Evolutionary conservation across 2,329 filamentous ascomycete genomes (phyloP).

Genomic region (Nothophaeocryptopus gaeumannii): DNA sequence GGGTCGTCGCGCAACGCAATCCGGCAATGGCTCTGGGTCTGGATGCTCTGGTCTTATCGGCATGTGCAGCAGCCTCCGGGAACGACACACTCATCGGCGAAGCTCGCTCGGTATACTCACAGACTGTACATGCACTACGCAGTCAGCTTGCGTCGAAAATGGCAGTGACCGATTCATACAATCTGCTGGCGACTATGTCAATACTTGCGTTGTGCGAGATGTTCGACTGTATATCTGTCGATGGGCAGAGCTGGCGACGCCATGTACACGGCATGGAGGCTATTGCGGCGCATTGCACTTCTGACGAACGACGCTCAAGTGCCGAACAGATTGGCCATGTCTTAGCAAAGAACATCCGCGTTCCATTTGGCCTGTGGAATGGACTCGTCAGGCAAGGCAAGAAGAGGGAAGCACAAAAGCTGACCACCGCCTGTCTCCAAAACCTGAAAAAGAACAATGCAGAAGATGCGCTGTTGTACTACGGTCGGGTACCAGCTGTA

Average conservation of each 20-base stretch:
- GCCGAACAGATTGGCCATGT: neutral
- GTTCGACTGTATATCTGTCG: no score
- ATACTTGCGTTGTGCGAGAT: no score
- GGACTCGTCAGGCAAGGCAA: neutral
- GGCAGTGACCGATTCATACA: no score
- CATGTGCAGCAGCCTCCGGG: no score
- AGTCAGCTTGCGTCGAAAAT: no score
- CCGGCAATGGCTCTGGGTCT: no score
- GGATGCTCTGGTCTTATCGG: no score
- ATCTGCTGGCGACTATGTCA: no score
- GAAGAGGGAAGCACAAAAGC: neutral
- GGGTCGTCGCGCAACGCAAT: no score
- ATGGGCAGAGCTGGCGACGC: slow-evolving; percentile 6
- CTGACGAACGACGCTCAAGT: neutral
- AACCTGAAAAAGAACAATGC: neutral
- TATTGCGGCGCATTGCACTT: neutral
- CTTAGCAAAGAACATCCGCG: slow-evolving; percentile 3
- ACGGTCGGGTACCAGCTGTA: slow-evolving; percentile 1
- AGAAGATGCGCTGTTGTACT: neutral
- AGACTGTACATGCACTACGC: no score
- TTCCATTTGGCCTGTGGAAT: slow-evolving; percentile 10
- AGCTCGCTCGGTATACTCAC: no score
- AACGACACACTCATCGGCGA: no score
- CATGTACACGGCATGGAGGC: slow-evolving; percentile 6
- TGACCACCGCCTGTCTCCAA: neutral